Evolutionary conservation across 148 eudicot genomes (phyloP), one percentile per base, ranked within the genome.

Genomic region (Rhododendron kiyosumense): DNA sequence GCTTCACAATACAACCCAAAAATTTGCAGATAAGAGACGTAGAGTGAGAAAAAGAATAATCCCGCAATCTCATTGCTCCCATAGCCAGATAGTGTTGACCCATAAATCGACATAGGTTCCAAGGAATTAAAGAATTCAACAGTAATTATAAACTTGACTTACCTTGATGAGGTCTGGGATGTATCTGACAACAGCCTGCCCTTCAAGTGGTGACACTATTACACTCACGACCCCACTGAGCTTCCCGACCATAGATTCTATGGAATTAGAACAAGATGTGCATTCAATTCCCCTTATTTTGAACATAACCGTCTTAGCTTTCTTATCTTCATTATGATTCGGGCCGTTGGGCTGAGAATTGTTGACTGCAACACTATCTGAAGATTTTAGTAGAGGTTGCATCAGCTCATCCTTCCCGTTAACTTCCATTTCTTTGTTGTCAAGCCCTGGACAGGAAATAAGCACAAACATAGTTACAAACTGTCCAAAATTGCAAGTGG

Each of bases 171-270:
- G 84, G 83, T 86, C 92, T 57, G 99, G 96, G 48, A 88, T 54
- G 88, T 93, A 94, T 85, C 90, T 93, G 78, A 96, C 92, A 52
- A 94, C 95, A 57, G 96, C 85, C 88, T 92, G 91, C 79, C 99
- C 98, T 86, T 95, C 93, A 86, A 96, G 91, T 2, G 92, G 77
- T 80, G 99, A 96, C 82, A 94, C 93, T 85, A 65, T 86, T 28
- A 87, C 92, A 86, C 88, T 85, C 85, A 89, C 83, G 34, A 96
- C 89, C 52, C 99, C 99, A 90, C 89, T 85, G 83, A 94, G 89
- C 85, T 92, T 86, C 87, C 84, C 85, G 24, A 96, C 87, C 86
- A 91, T 89, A 59, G 95, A 87, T 87, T 96, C 98, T 77, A 96
- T 87, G 43, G 99, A 93, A 84, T 87, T 88, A 1, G 93, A 85